Evolutionary conservation across 1,284 basidiomycete genomes (phyloP), one percentile per base, ranked within the genome.

Genomic region (Fomes fomentarius): DNA sequence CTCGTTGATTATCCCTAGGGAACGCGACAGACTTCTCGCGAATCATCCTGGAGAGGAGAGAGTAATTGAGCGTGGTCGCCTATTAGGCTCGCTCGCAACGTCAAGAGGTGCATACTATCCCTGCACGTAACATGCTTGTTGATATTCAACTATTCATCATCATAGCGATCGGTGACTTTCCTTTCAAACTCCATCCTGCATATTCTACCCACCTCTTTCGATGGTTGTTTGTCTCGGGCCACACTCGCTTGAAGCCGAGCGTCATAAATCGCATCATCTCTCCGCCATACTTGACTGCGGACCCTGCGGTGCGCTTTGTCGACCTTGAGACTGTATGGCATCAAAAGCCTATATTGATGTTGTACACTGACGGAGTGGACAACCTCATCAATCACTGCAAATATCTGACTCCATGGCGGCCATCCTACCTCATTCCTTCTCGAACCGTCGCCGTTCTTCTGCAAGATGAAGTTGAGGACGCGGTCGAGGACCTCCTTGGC

Each of bases 341-440:
- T 34, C 38, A 37, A 24, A 25, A 50, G 3, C 57, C 54, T 0
- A 24, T 41, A 11, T 9, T 59, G 14, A 39, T 59, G 44, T 6
- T 59, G 15, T 59, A 53, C 45, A 44, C 57, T 14, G 51, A 56
- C 22, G 57, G 53, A 17, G 38, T 54, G 28, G 53, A 54, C 41
- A 45, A 54, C 14, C 53, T 54, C 3, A 24, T 54, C 30, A 50
- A 50, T 28, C 38, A 25, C 8, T 54, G 47, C 24, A 38, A 24
- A 21, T 50, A 50, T n/a, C 43, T 50, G 9, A 31, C 44, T 12
- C 48, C 48, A 14, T 31, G 28, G n/a, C 17, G 42, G 10, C 25
- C 34, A 12, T 40, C 26, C 4, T 41, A 41, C 17, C 40, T 50
- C 33, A 34, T 54, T 11, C 47, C 53, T 11, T 33, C 53, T 12